These are phyloP conservation scores for Colletotrichum scovillei DNA, from an alignment of 2,329 filamentous ascomycete species.

Conservation along the genomic window DNA sequence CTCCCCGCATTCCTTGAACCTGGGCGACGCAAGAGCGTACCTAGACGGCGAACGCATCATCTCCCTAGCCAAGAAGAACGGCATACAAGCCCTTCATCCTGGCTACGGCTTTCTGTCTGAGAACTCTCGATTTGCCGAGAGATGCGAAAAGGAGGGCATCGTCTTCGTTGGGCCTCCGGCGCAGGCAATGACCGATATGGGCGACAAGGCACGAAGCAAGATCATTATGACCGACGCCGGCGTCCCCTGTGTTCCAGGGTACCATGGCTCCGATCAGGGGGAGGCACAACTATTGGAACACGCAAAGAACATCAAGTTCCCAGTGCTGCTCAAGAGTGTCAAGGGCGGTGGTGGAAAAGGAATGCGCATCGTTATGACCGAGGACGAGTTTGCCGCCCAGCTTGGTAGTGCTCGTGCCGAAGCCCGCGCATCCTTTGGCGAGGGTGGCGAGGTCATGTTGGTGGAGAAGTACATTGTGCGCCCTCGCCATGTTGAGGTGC, in stretches of 20 bases:
- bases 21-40: slow-evolving; percentile 87
- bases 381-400: slow-evolving; percentile 77
- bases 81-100: slow-evolving; percentile 92
- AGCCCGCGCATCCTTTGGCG: slow-evolving; percentile 83
- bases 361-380: slow-evolving; percentile 78
- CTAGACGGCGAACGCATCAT: slow-evolving; percentile 96
- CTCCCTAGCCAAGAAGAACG: slow-evolving; percentile 83
- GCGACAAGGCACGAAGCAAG: slow-evolving; percentile 92
- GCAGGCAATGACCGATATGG: slow-evolving; percentile 87
- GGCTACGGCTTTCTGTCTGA: slow-evolving; percentile 97
- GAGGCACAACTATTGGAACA: slow-evolving; percentile 69
- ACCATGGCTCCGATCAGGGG: slow-evolving; percentile 88
- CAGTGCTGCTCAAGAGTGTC: slow-evolving; percentile 83
- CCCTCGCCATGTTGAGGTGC: slow-evolving; percentile 88
- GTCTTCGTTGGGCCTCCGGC: slow-evolving; percentile 94
- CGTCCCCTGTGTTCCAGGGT: slow-evolving; percentile 95
- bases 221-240: slow-evolving; percentile 97
- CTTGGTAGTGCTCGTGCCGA: slow-evolving; percentile 80
- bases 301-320: slow-evolving; percentile 77
- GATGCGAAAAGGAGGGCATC: slow-evolving; percentile 89
- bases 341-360: slow-evolving; percentile 87
- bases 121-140: slow-evolving; percentile 89
- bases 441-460: slow-evolving; percentile 82
- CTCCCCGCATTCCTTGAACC: slow-evolving; percentile 84
- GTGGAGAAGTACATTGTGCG: slow-evolving; percentile 86